Base-by-base conservation (phyloP, 2,329 filamentous ascomycete genomes). In the Cyclaneusma minus region DNA sequence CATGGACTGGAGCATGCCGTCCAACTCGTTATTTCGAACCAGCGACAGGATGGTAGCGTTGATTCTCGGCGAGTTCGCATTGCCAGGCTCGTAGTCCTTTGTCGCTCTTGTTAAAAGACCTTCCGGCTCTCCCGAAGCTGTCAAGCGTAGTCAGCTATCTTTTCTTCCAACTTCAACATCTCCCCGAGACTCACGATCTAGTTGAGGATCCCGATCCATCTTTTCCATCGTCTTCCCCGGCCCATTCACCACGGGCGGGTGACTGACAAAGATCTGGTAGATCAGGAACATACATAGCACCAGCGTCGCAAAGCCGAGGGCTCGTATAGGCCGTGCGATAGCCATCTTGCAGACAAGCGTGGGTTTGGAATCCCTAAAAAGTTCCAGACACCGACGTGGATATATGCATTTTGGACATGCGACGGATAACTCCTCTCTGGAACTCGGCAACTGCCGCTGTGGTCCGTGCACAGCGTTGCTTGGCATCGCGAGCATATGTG, bases 41-140 rank as follows among this genome's bases (percentile, higher is more conserved):
- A 98, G 68, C 13, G 84, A 79, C 38, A 98, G 65, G 30, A 98
- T 64, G 4, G 89, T 95, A 32, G 89, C 89, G 51, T 92, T 89
- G 51, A 93, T 89, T 46, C 89, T 81, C 38, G 77, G 73, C 27
- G 77, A 80, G 35, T 83, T 68, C 27, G 67, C 59, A 44, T 77
- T 75, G 44, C 83, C 68, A 27, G 80, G 71, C 27, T 70, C 69
- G 52, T 95, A 95, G 44, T 77, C 76, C 39, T 80, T 62, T 29
- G 73, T 74, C 17, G 76, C 70, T 50, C 82, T 71, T 44, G 67
- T 71, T 38, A 95, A 59, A 9, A 68, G 59, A 27, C 82, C 85
- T 35, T 76, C 68, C 13, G 87, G 87, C 51, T 95, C 87, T 36
- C 71, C 73, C 17, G 81, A 89, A 22, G 69, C 85, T 93, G 44